Evolutionary conservation across 140 eudicot species (phyloP), one percentile per base, ranked within the genome.

Genomic region (Cichorium intybus): DNA sequence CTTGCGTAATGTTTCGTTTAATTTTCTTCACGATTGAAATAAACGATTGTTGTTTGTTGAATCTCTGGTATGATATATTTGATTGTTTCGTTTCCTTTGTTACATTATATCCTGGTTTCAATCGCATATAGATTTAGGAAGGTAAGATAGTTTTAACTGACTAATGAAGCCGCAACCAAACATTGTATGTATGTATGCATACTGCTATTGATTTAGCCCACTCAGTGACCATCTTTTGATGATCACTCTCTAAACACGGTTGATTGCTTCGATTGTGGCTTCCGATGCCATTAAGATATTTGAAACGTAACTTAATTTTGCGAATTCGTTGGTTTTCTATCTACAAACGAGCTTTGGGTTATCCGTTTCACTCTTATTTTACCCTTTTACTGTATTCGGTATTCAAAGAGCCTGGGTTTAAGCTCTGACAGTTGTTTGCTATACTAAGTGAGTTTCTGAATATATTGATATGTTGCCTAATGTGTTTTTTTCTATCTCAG

Each of bases 401-500:
- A n/a, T n/a, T n/a, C n/a, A n/a, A n/a, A n/a, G n/a, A n/a, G n/a
- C n/a, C n/a, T n/a, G n/a, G n/a, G n/a, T n/a, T n/a, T n/a, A n/a
- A n/a, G n/a, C n/a, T n/a, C n/a, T n/a, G n/a, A n/a, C n/a, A n/a
- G 18, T 43, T 2, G n/a, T 14, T 43, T 43, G 49, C 29, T 26
- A 26, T 4, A 26, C 29, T 26, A 26, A 2, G 4, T 1, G 0
- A 2, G 2, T 26, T 26, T 5, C 4, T 4, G 29, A 26, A n/a
- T n/a, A n/a, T n/a, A n/a, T n/a, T 26, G 29, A 0, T 49, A 20
- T 8, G 26, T 5, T 28, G 0, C 0, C 17, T 57, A 10, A 4
- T 20, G 0, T 21, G 24, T 21, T 14, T 10, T n/a, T 31, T 33
- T 24, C 9, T 23, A 8, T 23, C 20, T 6, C 82, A 81, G 82